Evolutionary conservation across 352 stramenopile species (phyloP).

Genomic region (Globisporangium apiculatum): DNA sequence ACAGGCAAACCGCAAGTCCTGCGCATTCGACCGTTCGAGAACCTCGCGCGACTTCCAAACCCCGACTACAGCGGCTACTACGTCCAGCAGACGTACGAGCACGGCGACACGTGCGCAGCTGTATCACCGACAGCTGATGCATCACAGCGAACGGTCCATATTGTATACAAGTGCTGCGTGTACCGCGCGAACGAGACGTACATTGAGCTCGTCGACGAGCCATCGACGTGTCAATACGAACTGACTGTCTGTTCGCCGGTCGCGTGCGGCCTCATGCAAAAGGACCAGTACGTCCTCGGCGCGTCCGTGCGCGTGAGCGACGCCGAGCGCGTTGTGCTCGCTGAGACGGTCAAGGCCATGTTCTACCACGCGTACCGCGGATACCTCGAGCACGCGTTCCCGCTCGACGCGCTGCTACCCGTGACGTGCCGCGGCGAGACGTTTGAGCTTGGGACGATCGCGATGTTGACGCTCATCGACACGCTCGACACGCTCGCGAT

Average conservation of each 20-base stretch:
- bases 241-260: slow-evolving; percentile 67
- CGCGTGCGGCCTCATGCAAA: slow-evolving; percentile 63
- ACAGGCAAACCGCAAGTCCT: slow-evolving; percentile 24
- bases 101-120: slow-evolving; percentile 31
- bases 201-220: slow-evolving; percentile 60
- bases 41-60: slow-evolving; percentile 30
- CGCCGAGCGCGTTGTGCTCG: slow-evolving; percentile 45
- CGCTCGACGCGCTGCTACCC: slow-evolving; percentile 70
- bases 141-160: slow-evolving; percentile 19
- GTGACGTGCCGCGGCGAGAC: slow-evolving; percentile 59
- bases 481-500: slow-evolving; percentile 87
- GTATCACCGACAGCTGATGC: slow-evolving; percentile 8
- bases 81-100: slow-evolving; percentile 40
- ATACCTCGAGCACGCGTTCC: slow-evolving; percentile 81
- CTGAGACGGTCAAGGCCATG: slow-evolving; percentile 75
- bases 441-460: slow-evolving; percentile 76
- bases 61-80: slow-evolving; percentile 52
- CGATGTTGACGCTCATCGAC: slow-evolving; percentile 88
- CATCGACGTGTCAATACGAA: slow-evolving; percentile 39
- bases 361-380: slow-evolving; percentile 87
- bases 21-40: slow-evolving; percentile 27
- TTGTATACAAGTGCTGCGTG: slow-evolving; percentile 71
- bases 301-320: slow-evolving; percentile 40
- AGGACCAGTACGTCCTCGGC: slow-evolving; percentile 59
- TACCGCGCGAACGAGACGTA: slow-evolving; percentile 81